A percentile compares a stretch with the other conserved stretches of the same genome.
Evolutionary conservation across 306 rosid species (phyloP).

Genomic region (Cucurbita argyrosperma): DNA sequence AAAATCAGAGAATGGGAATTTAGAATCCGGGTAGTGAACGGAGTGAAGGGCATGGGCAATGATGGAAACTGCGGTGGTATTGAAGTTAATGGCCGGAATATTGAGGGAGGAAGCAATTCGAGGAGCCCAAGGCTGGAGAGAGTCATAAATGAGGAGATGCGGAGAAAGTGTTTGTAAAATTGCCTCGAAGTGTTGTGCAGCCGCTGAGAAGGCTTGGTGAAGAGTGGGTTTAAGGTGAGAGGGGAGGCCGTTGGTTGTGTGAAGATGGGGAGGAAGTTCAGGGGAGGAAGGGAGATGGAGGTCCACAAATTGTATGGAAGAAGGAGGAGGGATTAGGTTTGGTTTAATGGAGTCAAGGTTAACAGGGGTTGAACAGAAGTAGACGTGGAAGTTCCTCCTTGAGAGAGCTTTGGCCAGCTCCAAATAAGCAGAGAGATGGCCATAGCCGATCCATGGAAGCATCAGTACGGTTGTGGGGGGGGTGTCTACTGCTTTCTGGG

Average conservation of each 20-base stretch:
- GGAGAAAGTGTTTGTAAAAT: constrained; percentile 9
- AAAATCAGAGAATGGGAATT: not conserved
- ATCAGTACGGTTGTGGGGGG: not conserved
- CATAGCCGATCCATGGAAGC: constrained; percentile 4
- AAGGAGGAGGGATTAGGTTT: not conserved
- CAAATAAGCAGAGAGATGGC: not conserved
- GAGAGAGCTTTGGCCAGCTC: constrained; percentile 2
- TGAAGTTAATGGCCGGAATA: constrained; percentile 11
- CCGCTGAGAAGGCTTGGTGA: constrained; percentile 12
- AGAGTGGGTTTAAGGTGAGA: constrained; percentile 15
- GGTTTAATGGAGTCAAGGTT: not conserved
- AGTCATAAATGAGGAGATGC: constrained; percentile 18
- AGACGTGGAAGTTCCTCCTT: not conserved
- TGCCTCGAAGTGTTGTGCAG: constrained; percentile 5
- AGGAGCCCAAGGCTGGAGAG: constrained; percentile 21
- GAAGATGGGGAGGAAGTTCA: constrained; percentile 12
- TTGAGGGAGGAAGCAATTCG: constrained; percentile 1
- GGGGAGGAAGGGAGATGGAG: not conserved
- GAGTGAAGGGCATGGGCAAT: not conserved
- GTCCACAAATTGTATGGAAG: not conserved
- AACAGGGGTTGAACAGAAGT: constrained; percentile 1
- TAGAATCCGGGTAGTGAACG: not conserved
- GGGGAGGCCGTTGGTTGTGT: constrained; percentile 20
- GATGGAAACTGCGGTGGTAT: not conserved
- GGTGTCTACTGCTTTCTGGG: not conserved